Conservation (phyloP, 2,329 filamentous ascomycete species). For the Hypoxylon sp. region DNA sequence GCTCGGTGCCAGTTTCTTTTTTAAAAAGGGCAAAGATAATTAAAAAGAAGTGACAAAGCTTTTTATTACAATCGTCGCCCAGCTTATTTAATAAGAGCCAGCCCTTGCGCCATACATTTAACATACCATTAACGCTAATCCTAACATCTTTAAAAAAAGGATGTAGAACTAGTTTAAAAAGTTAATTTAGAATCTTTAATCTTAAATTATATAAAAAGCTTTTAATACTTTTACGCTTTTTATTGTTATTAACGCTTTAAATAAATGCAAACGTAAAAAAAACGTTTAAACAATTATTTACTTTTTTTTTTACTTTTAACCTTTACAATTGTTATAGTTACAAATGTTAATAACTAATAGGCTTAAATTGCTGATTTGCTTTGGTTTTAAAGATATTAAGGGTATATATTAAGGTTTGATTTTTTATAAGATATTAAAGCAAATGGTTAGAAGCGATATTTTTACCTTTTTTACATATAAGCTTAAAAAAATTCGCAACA, state of each 20-base stretch:
- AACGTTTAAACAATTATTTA: constrained; percentile 45
- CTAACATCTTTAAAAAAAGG: constrained; percentile 38
- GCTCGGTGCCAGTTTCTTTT: constrained; percentile 50
- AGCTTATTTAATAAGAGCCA: constrained; percentile 45
- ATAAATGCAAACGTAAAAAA: constrained; percentile 46
- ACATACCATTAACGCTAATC: constrained; percentile 45
- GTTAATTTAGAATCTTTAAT: constrained; percentile 50
- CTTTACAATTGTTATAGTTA: constrained; percentile 31
- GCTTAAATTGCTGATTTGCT: constrained; percentile 50
- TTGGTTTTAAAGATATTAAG: constrained; percentile 46
- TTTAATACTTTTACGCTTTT: constrained; percentile 10
- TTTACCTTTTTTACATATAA: constrained; percentile 44
- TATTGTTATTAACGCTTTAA: constrained; percentile 48
- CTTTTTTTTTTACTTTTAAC: constrained; percentile 36
- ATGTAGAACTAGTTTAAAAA: constrained; percentile 50
- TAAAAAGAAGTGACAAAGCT: constrained; percentile 48
- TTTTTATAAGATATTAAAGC: constrained; percentile 46
- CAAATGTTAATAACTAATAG: constrained; percentile 53
- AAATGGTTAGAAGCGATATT: constrained; percentile 50
- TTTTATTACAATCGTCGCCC: constrained; percentile 51
- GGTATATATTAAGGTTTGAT: constrained; percentile 44
- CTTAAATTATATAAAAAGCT: background rate
- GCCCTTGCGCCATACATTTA: constrained; percentile 40
- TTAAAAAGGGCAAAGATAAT: constrained; percentile 52
- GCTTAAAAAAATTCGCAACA: constrained; percentile 42